Base-by-base conservation (phyloP, 257 asterid species). In the Solanum commersonii region DNA sequence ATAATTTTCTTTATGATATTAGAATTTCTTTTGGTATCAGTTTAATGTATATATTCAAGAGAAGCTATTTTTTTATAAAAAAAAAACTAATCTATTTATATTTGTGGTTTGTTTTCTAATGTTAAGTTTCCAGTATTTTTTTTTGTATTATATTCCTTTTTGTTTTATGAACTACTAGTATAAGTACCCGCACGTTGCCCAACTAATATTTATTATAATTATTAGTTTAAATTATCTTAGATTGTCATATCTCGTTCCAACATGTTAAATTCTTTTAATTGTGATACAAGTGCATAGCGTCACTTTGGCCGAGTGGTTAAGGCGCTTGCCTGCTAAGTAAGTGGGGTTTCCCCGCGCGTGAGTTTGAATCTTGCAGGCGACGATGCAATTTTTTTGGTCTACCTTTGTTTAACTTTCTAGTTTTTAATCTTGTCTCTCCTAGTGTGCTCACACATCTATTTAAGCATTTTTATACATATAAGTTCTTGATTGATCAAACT, bases 281-380 rank as follows among this genome's bases (percentile, higher is more conserved):
- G 23, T 1, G 60, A 52, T 44, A 4, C 8, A 2, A 52, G 23
- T 16, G 0, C 3, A 60, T 1, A 60, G 1, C 71, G 94, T 91
- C 94, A 93, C 93, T 93, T 94, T 94, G 97, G 97, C 95, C 94
- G 96, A 93, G 95, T 93, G 95, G 95, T 94, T 93, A 93, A 90
- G 94, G 92, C 93, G 93, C 92, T 93, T 92, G 92, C 93, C 93
- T 92, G 93, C 71, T 52, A 76, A 42, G 76, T 74, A 23, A 98
- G 93, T 95, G 96, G 98, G 96, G 94, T 93, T 92, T 96, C 94
- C 96, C 98, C 96, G 98, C 96, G 98, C 98, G 96, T 93, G 98
- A 96, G 98, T 95, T 95, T 95, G 98, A 95, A 93, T 95, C 98
- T 95, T 96, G 92, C 98, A 94, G 98, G 95, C 96, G 95, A 93